Conservation (phyloP, 805 yeast genomes). For the Pichia heedii region DNA sequence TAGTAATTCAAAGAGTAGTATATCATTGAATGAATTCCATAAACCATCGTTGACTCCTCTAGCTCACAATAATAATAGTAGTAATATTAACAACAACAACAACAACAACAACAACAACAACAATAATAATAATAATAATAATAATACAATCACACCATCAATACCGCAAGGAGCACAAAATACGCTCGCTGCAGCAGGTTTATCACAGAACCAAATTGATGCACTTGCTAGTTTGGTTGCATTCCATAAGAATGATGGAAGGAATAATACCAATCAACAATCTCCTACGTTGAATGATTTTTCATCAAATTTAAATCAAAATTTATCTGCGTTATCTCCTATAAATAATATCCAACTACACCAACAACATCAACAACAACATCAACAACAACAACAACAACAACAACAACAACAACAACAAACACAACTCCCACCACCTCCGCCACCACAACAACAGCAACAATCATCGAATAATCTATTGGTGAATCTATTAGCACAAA, state of each 20-base stretch:
- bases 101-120: not conserved
- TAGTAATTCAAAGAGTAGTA: too few relatives aligned
- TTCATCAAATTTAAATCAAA: not conserved
- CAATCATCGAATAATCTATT: not conserved
- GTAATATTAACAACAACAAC: slow-evolving; percentile 22
- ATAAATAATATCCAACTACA: not conserved
- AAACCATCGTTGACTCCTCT: too few relatives aligned
- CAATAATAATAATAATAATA: not conserved
- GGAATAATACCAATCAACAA: not conserved
- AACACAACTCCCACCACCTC: not conserved
- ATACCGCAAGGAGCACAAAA: slow-evolving; percentile 60
- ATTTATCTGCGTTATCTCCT: not conserved
- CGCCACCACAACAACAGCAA: not conserved
- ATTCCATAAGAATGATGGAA: slow-evolving; percentile 35
- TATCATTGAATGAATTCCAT: too few relatives aligned
- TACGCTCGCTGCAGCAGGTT: slow-evolving; percentile 56
- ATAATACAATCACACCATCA: not conserved
- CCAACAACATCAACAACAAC: slow-evolving; percentile 1
- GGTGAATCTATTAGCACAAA: not conserved
- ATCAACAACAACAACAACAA: not conserved
- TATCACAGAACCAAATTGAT: slow-evolving; percentile 61
- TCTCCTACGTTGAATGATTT: not conserved
- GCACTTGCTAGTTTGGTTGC: slow-evolving; percentile 67
- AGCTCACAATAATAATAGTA: too few relatives aligned
- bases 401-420: not conserved